Conservation (phyloP, 768 basidiomycete genomes). For the Chalciporus pseudorubinellus region DNA sequence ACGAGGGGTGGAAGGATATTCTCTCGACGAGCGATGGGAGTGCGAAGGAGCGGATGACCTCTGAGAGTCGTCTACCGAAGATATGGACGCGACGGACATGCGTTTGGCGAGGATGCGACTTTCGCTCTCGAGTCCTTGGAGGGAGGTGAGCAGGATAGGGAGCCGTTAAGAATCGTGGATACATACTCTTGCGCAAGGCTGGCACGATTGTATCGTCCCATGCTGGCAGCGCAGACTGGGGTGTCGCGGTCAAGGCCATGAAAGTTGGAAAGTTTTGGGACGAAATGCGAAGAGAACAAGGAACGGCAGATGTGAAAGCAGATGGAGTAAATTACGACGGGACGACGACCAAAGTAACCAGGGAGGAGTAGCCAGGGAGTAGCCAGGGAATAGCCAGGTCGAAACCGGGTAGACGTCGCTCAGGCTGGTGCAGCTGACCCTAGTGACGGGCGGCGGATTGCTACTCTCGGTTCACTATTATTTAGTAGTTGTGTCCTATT, state of each 20-base stretch:
- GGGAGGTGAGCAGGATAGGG: background rate
- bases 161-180: background rate
- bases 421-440: background rate
- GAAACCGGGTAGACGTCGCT: too few species aligned
- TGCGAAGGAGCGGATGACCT: conserved; percentile 20
- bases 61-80: conserved; percentile 48
- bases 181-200: conserved; percentile 72
- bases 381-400: background rate
- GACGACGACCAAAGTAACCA: background rate
- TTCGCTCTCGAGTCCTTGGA: conserved; percentile 73
- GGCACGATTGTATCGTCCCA: conserved; percentile 88
- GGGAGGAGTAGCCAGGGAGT: background rate
- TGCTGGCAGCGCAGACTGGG: conserved; percentile 42
- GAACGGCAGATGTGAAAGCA: conserved; percentile 1
- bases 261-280: background rate
- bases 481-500: background rate
- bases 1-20: conserved; percentile 16
- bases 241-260: conserved; percentile 44
- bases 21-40: conserved; percentile 19
- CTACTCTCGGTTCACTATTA: too few species aligned
- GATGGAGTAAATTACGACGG: conserved; percentile 7
- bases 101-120: conserved; percentile 74
- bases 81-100: conserved; percentile 70
- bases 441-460: too few species aligned
- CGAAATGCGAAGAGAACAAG: conserved; percentile 13